Evolutionary conservation across 2,329 filamentous ascomycete genomes (phyloP), one percentile per base, ranked within the genome.

Genomic region (Paraconiothyrium sp.): DNA sequence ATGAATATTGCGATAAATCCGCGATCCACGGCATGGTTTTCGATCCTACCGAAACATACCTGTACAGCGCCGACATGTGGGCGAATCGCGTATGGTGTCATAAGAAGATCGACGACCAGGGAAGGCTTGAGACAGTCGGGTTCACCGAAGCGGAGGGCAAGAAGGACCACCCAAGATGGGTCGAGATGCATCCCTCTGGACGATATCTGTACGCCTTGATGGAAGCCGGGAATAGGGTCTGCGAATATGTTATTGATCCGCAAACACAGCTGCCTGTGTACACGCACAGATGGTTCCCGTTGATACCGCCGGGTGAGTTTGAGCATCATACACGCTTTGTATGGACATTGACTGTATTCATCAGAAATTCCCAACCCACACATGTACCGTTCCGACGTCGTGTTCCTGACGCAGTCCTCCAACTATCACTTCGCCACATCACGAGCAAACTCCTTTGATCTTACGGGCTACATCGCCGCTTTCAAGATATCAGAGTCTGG

Each of bases 381-480:
- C 70, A 88, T 92, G 84, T 97, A 94, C 81, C 90, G 93, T 69
- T 91, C 90, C 71, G 93, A 97, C 74, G 93, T 97, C n/a, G 91
- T 90, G 68, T 88, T 89, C 69, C 84, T 92, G 34, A 90, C 90
- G 0, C 82, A 84, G 59, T 91, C 88, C 63, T 89, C 89, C 5
- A 80, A 85, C 59, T 92, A 95, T 72, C 88, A 97, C 60, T 97
- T 96, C 77, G 93, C 93, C 2, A 94, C 92, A 1, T 88, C 91
- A n/a, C 88, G 93, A 47, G 88, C 91, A 58, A 95, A 96, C 81
- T 86, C 86, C 60, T 89, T 89, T 73, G 86, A 88, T 50, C 83
- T 94, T 43, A 92, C 92, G 1, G 93, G 93, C 47, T 97, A 96
- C 78, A 89, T 96, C 58, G 88, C 92, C 5, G 92, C 90, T 0